Conservation (phyloP, 164 flowering plant species). For the Houttuynia cordata region DNA sequence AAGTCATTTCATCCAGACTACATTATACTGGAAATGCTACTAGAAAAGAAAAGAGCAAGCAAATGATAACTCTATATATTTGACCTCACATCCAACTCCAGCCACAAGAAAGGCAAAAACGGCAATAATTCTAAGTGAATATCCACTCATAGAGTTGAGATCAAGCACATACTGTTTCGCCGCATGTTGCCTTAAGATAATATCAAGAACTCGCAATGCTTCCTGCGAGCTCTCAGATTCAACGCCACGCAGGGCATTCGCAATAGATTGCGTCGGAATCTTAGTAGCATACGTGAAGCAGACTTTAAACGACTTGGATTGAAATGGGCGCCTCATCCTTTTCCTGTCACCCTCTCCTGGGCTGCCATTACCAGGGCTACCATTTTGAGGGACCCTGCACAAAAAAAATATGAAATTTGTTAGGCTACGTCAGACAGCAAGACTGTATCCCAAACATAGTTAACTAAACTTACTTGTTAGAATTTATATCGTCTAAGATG, state of each 20-base stretch:
- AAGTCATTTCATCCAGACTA: too few relatives aligned
- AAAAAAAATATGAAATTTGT: not conserved
- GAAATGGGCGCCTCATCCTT: slow-evolving; percentile 44
- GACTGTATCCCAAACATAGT: not conserved
- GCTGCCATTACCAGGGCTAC: slow-evolving; percentile 41
- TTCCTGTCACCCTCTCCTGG: slow-evolving; percentile 55
- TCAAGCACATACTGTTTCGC: slow-evolving; percentile 56
- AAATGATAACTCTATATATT: too few relatives aligned
- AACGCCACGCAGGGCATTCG: slow-evolving; percentile 67
- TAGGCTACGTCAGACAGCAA: not conserved
- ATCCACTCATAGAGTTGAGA: not conserved
- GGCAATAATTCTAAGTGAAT: too few relatives aligned
- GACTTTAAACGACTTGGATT: slow-evolving; percentile 62
- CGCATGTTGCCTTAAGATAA: slow-evolving; percentile 84
- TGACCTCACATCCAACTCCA: too few relatives aligned
- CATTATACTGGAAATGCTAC: too few relatives aligned
- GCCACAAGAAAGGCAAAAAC: too few relatives aligned
- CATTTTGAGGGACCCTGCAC: slow-evolving; percentile 26
- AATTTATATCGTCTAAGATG: slow-evolving; percentile 57
- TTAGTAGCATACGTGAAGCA: slow-evolving; percentile 83
- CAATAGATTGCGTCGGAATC: slow-evolving; percentile 83
- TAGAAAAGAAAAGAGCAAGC: too few relatives aligned
- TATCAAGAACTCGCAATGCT: slow-evolving; percentile 82
- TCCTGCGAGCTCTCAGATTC: slow-evolving; percentile 82
- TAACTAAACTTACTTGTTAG: slow-evolving; percentile 36